A percentile compares a stretch with the other conserved stretches of the same genome.
These are phyloP conservation scores for Sungouiella blattae DNA, from an alignment of 805 yeast species.

Conservation along the genomic window DNA sequence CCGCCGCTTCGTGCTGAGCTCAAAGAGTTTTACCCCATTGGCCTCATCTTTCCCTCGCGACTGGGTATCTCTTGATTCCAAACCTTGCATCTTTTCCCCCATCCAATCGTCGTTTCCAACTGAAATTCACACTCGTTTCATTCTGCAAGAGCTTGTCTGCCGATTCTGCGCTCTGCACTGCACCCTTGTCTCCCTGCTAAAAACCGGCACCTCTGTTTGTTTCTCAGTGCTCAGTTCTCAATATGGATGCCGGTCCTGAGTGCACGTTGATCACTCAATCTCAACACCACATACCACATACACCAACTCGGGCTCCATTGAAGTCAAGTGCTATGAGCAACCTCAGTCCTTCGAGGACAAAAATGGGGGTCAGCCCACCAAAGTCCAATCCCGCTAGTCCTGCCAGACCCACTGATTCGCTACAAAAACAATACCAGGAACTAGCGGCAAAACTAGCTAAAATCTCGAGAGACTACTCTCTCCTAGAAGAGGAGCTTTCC, in stretches of 20 bases:
- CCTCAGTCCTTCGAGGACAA: slow-evolving; percentile 1
- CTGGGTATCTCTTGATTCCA: too few relatives aligned
- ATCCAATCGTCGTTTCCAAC: too few relatives aligned
- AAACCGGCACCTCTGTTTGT: background rate
- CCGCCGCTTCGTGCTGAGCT: background rate
- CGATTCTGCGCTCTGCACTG: too few relatives aligned
- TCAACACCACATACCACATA: background rate
- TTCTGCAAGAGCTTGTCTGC: too few relatives aligned
- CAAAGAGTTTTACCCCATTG: too few relatives aligned
- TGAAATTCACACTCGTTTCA: too few relatives aligned
- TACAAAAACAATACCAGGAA: slow-evolving; percentile 30
- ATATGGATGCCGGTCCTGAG: background rate
- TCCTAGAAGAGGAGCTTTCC: slow-evolving; percentile 29
- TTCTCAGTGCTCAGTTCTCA: background rate
- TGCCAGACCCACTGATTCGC: background rate
- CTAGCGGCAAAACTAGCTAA: slow-evolving; percentile 24
- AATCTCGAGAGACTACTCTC: slow-evolving; percentile 23
- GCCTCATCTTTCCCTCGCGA: too few relatives aligned
- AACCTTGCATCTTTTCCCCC: too few relatives aligned
- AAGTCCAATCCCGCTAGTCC: background rate
- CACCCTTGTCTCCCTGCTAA: too few relatives aligned
- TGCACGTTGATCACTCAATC: background rate
- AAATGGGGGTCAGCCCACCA: background rate
- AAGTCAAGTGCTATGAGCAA: slow-evolving; percentile 2
- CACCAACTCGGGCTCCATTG: slow-evolving; percentile 2